Conservation (phyloP, 352 stramenopile genomes). For the Globisporangium takayamanum region DNA sequence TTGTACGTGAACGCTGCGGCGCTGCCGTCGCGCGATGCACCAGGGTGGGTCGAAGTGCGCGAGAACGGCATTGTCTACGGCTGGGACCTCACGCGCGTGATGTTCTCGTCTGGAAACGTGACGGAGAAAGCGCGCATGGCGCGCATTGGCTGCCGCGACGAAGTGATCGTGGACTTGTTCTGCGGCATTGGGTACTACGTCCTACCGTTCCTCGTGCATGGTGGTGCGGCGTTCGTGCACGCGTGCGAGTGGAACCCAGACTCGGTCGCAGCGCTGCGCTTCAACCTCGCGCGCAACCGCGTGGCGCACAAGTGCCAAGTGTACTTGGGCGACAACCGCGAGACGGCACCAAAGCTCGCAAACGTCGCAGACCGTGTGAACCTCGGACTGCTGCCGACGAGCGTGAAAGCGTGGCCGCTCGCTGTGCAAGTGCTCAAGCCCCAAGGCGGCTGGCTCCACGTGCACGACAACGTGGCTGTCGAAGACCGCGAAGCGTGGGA, state of each 20-base stretch:
- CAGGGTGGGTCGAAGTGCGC: conserved; percentile 79
- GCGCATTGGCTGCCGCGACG: conserved; percentile 66
- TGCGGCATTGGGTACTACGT: conserved; percentile 98
- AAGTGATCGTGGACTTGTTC: conserved; percentile 95
- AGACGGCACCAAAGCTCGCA: conserved; percentile 58
- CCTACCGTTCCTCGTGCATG: conserved; percentile 91
- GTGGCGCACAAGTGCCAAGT: conserved; percentile 75
- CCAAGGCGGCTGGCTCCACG: conserved; percentile 90
- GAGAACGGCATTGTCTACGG: conserved; percentile 94
- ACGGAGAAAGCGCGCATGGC: conserved; percentile 95
- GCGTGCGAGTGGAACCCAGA: conserved; percentile 96
- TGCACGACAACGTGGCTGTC: conserved; percentile 93
- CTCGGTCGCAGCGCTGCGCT: conserved; percentile 84
- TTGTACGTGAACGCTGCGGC: conserved; percentile 48
- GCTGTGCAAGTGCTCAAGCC: conserved; percentile 89
- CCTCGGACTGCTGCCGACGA: conserved; percentile 92
- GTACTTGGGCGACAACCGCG: conserved; percentile 89
- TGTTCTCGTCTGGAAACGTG: conserved; percentile 97
- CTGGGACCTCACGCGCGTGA: conserved; percentile 94
- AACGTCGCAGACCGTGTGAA: conserved; percentile 91
- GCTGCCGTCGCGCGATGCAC: conserved; percentile 23
- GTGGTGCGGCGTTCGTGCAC: conserved; percentile 84
- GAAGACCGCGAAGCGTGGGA: conserved; percentile 80
- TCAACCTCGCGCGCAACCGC: conserved; percentile 91
- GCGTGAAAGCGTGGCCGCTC: conserved; percentile 90